A percentile compares a stretch with the other conserved stretches of the same genome.
Evolutionary conservation across 129 eudicot species (phyloP).

Genomic region (Artemisia annua): DNA sequence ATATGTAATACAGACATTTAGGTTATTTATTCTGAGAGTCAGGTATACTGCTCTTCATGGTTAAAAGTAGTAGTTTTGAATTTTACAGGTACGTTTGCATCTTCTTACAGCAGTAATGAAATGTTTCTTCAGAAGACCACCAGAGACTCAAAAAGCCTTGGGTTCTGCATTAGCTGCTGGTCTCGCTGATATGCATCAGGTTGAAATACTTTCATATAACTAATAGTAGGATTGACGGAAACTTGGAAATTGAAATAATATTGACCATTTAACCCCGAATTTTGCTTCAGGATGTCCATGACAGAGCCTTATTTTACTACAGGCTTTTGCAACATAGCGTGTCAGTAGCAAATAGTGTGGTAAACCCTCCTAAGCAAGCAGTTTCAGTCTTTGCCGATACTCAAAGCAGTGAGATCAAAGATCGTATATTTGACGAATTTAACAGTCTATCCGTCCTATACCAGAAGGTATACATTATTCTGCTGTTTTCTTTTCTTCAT

Average conservation of each 20-base stretch:
- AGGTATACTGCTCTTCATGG: no score
- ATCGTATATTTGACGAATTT: slow-evolving; percentile 93
- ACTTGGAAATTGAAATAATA: slow-evolving; percentile 4
- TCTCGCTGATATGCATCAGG: slow-evolving; percentile 94
- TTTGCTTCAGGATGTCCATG: slow-evolving; percentile 93
- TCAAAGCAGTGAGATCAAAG: slow-evolving; percentile 90
- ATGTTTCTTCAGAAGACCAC: slow-evolving; percentile 89
- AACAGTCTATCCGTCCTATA: slow-evolving; percentile 91
- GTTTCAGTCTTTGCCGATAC: slow-evolving; percentile 97
- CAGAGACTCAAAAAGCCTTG: slow-evolving; percentile 91
- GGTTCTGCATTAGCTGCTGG: slow-evolving; percentile 95
- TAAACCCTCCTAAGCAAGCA: slow-evolving; percentile 95
- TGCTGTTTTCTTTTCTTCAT: not conserved
- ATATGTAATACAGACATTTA: no score
- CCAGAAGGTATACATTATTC: slow-evolving; percentile 65
- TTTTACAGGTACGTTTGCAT: slow-evolving; percentile 83
- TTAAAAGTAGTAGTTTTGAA: not conserved
- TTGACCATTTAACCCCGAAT: not conserved
- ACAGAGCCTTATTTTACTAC: slow-evolving; percentile 91
- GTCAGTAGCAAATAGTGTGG: slow-evolving; percentile 76
- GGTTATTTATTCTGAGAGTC: no score
- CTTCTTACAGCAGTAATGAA: slow-evolving; percentile 94
- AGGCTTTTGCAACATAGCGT: slow-evolving; percentile 77
- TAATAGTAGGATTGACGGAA: not conserved
- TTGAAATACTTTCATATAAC: slow-evolving; percentile 17